phyloP scores from a whole-genome alignment of 768 basidiomycete genomes.

The Cyclocybe aegerita region DNA sequence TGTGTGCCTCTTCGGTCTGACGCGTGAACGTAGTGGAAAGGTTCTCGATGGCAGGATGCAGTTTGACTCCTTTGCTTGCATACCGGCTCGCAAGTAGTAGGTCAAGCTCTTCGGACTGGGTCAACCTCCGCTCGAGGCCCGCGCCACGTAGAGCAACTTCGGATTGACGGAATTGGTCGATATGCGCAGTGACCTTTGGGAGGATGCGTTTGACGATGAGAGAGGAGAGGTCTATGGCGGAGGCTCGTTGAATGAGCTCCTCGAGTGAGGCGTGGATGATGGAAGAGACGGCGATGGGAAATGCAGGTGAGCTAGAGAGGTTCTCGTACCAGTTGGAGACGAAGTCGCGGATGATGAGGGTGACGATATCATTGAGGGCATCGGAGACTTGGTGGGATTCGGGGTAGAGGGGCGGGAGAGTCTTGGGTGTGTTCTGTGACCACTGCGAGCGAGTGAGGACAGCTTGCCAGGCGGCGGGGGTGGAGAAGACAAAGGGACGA shows the following conservation, averaged over 20 bases:
- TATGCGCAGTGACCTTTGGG: slow-evolving; percentile 86
- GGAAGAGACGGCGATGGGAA: slow-evolving; percentile 81
- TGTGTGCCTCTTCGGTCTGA: slow-evolving; percentile 87
- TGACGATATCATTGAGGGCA: slow-evolving; percentile 77
- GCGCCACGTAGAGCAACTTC: slow-evolving; percentile 85
- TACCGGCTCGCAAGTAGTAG: slow-evolving; percentile 83
- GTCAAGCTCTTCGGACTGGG: slow-evolving; percentile 89
- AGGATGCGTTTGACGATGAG: slow-evolving; percentile 81
- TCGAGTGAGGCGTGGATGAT: slow-evolving; percentile 68
- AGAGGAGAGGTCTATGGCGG: slow-evolving; percentile 67
- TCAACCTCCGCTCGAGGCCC: slow-evolving; percentile 76
- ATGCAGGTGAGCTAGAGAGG: slow-evolving; percentile 83
- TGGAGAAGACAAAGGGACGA: slow-evolving; percentile 81
- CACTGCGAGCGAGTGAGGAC: slow-evolving; percentile 87
- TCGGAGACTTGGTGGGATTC: slow-evolving; percentile 64
- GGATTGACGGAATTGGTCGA: slow-evolving; percentile 89
- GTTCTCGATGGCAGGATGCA: slow-evolving; percentile 88
- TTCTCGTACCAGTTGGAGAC: slow-evolving; percentile 87
- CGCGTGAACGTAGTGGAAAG: slow-evolving; percentile 86
- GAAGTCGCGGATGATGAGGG: slow-evolving; percentile 84
- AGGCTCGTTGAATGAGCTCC: slow-evolving; percentile 54
- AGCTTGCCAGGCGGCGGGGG: slow-evolving; percentile 93
- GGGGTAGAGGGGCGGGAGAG: slow-evolving; percentile 66
- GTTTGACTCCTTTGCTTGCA: slow-evolving; percentile 60
- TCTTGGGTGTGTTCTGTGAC: slow-evolving; percentile 71